Conservation (phyloP, 352 stramenopile genomes). For the Phytophthora meadii region DNA sequence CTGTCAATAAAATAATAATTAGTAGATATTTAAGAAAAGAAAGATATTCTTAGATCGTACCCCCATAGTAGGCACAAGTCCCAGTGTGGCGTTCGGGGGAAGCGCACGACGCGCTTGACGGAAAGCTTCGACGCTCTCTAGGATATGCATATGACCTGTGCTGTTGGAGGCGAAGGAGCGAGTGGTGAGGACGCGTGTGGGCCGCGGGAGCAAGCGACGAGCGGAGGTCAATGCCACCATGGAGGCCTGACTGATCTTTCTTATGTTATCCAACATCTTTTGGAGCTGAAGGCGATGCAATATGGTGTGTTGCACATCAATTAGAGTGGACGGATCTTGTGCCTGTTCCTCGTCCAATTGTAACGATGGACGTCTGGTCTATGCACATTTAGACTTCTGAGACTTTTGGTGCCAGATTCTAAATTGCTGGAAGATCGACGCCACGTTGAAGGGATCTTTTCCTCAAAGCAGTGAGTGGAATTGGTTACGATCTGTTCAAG, state of each 20-base stretch:
- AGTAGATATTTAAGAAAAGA: not conserved
- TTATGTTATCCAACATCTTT: constrained; percentile 27
- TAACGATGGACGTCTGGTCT: not conserved
- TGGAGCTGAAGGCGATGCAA: not conserved
- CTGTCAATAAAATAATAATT: constrained; percentile 29
- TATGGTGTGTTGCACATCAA: constrained; percentile 1
- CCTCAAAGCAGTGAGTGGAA: not conserved
- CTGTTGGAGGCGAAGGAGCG: constrained; percentile 26
- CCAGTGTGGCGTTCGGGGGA: constrained; percentile 74
- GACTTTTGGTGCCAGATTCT: not conserved
- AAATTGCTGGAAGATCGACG: constrained; percentile 14
- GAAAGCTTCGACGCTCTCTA: constrained; percentile 68
- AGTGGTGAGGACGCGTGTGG: constrained; percentile 6
- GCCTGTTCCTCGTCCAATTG: constrained; percentile 28
- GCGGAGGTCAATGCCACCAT: constrained; percentile 14
- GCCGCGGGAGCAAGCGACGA: constrained; percentile 19
- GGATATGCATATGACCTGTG: constrained; percentile 45
- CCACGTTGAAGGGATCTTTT: constrained; percentile 14
- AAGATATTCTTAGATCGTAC: constrained; percentile 37
- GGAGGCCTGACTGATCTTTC: constrained; percentile 13
- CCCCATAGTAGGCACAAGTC: constrained; percentile 99
- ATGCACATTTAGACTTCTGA: constrained; percentile 19
- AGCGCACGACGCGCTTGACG: constrained; percentile 52
- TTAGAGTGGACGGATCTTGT: constrained; percentile 13
- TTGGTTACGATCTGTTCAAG: too few species aligned